A percentile compares a stretch with the other conserved stretches of the same genome.
These are phyloP conservation scores for Emmonsiellopsis sp. DNA, from an alignment of 2,329 filamentous ascomycete species.

Conservation along the genomic window DNA sequence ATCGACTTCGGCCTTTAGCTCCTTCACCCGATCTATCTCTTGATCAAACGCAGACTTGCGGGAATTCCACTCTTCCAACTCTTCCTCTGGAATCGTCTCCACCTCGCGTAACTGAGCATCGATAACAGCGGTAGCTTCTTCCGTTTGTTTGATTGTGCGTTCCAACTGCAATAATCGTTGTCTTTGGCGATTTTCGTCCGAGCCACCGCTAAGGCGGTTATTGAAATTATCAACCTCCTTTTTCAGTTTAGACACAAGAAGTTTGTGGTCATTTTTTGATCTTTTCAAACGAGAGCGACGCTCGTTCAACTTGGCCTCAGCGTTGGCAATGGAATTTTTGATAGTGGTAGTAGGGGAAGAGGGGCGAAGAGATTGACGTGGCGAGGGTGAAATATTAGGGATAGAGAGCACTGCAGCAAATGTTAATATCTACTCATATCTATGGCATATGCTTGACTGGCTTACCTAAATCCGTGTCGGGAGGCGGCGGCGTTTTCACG, in stretches of 20 bases:
- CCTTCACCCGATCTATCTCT: constrained; percentile 42
- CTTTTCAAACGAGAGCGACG: constrained; percentile 50
- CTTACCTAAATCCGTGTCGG: constrained; percentile 50
- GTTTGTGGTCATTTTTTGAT: constrained; percentile 52
- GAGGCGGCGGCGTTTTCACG: constrained; percentile 52
- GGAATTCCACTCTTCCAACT: constrained; percentile 42
- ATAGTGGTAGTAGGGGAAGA: constrained; percentile 56
- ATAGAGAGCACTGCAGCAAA: constrained; percentile 16
- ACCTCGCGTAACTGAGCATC: constrained; percentile 45
- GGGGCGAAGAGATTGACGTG: constrained; percentile 50
- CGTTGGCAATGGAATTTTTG: constrained; percentile 54
- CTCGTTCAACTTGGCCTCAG: constrained; percentile 51
- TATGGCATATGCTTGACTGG: constrained; percentile 7
- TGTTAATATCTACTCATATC: constrained; percentile 14
- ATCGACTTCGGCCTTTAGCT: constrained; percentile 42
- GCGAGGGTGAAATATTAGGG: constrained; percentile 36
- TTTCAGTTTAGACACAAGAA: constrained; percentile 46
- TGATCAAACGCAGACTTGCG: constrained; percentile 47
- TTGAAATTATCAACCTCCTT: constrained; percentile 53
- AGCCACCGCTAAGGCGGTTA: constrained; percentile 48
- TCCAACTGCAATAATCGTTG: constrained; percentile 53
- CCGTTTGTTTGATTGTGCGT: constrained; percentile 53
- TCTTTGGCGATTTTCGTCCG: constrained; percentile 52
- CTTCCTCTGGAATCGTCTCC: constrained; percentile 48
- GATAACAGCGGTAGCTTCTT: constrained; percentile 49